Evolutionary conservation across 129 eudicot genomes (phyloP).

Genomic region (Pulicaria dysenterica): DNA sequence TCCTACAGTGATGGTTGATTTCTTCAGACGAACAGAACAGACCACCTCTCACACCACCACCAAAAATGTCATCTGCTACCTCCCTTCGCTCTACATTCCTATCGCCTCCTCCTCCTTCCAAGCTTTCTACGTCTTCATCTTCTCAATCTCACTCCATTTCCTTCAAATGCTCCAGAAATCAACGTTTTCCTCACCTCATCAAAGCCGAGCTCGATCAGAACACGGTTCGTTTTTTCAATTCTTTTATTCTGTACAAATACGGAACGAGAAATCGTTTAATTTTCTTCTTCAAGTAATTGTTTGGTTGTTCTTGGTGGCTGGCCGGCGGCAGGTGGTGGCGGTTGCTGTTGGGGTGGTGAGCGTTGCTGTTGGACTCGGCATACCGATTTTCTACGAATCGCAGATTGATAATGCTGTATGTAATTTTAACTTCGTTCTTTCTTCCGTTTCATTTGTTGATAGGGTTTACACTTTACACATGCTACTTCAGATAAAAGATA

Average conservation of each 20-base stretch:
- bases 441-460: not conserved
- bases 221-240: slow-evolving; percentile 47
- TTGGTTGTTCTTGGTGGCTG: not conserved
- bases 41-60: not conserved
- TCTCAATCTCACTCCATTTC: slow-evolving; percentile 37
- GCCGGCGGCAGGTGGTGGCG: slow-evolving; percentile 59
- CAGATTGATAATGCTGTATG: slow-evolving; percentile 89
- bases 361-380: slow-evolving; percentile 83
- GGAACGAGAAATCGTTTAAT: no score
- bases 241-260: not conserved
- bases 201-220: slow-evolving; percentile 84
- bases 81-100: slow-evolving; percentile 62
- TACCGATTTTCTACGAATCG: slow-evolving; percentile 84
- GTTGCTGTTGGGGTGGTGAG: slow-evolving; percentile 88
- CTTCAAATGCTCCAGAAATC: slow-evolving; percentile 39
- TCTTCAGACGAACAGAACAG: not conserved
- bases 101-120: slow-evolving; percentile 46
- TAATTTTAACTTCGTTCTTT: not conserved
- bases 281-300: not conserved
- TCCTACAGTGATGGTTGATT: slow-evolving; percentile 1
- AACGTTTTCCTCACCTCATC: slow-evolving; percentile 52
- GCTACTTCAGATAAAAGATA: no score
- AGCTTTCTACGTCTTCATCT: slow-evolving; percentile 38
- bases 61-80: slow-evolving; percentile 51
- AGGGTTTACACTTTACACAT: no score